Evolutionary conservation across 192 early-diverging fungal species (phyloP), one percentile per base, ranked within the genome.

Genomic region (Obelidium mucronatum): DNA sequence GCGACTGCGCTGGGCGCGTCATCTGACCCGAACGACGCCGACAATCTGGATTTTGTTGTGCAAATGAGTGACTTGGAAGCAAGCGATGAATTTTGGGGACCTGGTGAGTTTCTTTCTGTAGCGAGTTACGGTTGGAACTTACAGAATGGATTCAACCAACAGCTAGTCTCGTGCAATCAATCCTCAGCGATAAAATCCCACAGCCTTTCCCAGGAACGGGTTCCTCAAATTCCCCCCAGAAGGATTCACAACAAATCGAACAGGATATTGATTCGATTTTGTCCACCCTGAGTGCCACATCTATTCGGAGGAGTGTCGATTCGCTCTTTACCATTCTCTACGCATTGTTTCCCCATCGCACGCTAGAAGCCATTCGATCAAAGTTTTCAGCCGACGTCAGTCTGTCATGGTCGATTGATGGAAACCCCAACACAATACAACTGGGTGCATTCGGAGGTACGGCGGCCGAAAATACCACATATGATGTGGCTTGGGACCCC

Each of bases 41-140:
- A 55, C 28, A 24, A 35, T 1, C 19, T 42, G 59, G 72, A 74
- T 33, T 60, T 74, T 74, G 28, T 74, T 13, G 24, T 74, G 22
- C 72, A 74, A 63, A 74, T 74, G 72, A 5, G 31, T 28, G 72
- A 74, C 34, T 74, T 74, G 72, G 72, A 74, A 11, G 60, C 39
- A 19, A 54, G 48, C 1, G 72, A 74, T 63, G 72, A 74, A 35
- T 63, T 61, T 63, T 63, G 56, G 58, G 72, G 72, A 11, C 13
- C 22, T 15, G 36, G 72, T 74, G 59, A 60, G 72, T 44, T 33
- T 22, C 36, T 26, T 40, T 35, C 58, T 6, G 30, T 11, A 33
- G 11, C 44, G 44, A 48, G 44, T 48, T 48, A n/a, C n/a, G n/a
- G n/a, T 31, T 61, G 2, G 2, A 22, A 3, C 15, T 36, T 65